phyloP scores from a whole-genome alignment of 345 rosid genomes.

The Syzygium aromaticum region DNA sequence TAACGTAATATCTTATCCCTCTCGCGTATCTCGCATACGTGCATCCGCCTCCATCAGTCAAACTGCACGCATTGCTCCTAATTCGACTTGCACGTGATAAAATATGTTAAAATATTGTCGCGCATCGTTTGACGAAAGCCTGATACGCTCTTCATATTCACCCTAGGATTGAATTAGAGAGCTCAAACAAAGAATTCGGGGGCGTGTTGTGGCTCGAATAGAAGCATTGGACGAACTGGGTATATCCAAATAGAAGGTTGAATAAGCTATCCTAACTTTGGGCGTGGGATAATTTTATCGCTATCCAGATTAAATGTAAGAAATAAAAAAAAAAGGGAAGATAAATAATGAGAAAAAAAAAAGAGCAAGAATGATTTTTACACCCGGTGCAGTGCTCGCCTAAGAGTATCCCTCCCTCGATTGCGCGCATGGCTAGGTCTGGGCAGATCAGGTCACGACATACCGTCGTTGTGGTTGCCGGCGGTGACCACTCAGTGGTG shows the following conservation, averaged over 20 bases:
- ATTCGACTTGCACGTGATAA: not conserved
- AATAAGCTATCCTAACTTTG: not conserved
- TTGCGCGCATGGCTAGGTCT: not conserved
- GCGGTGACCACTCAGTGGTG: not conserved
- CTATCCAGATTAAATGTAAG: not conserved
- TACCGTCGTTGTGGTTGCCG: fast-evolving
- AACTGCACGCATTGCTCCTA: fast-evolving
- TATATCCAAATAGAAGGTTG: not conserved
- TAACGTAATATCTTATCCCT: not conserved
- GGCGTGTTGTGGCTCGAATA: not conserved
- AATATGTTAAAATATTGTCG: fast-evolving
- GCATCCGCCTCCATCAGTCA: not conserved
- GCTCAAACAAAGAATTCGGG: not conserved
- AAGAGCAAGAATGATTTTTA: not conserved
- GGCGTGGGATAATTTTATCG: not conserved
- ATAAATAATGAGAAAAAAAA: not conserved
- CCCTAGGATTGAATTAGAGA: too few species aligned
- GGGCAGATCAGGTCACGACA: not conserved
- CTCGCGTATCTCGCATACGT: fast-evolving
- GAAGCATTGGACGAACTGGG: not conserved
- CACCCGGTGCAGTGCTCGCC: fast-evolving
- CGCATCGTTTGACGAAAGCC: fast-evolving
- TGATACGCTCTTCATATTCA: not conserved
- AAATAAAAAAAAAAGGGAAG: not conserved
- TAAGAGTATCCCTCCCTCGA: not conserved